Conservation (phyloP, 2,329 filamentous ascomycete species). For the Thermothelomyces thermophilus region DNA sequence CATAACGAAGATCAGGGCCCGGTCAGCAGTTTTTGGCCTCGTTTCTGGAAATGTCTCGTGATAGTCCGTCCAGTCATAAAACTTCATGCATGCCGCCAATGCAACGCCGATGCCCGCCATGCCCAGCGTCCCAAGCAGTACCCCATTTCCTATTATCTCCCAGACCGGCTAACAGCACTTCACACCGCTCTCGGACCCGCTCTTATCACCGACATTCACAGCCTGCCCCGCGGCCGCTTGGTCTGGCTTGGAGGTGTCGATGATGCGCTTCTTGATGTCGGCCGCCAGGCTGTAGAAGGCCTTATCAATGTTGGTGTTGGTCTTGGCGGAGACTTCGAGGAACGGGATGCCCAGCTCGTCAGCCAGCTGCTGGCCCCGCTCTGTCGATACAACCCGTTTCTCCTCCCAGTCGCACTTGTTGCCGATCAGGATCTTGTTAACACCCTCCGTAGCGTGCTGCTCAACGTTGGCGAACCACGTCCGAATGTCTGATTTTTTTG, state of each 20-base stretch:
- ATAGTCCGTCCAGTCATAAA: background rate
- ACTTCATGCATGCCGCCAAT: background rate
- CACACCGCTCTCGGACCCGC: constrained; percentile 50
- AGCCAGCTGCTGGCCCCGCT: constrained; percentile 86
- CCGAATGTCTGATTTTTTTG: constrained; percentile 80
- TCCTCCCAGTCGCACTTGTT: constrained; percentile 99
- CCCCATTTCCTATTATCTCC: too few relatives aligned
- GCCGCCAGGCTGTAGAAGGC: constrained; percentile 92
- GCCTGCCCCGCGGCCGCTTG: constrained; percentile 40
- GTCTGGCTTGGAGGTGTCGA: constrained; percentile 81
- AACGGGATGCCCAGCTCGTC: constrained; percentile 97
- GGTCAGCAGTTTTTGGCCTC: background rate
- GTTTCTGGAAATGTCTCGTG: background rate
- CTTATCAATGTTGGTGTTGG: constrained; percentile 99
- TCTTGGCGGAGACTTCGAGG: constrained; percentile 97
- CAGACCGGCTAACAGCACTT: constrained; percentile 64
- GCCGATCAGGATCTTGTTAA: constrained; percentile 99
- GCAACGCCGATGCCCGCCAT: background rate
- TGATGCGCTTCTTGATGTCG: constrained; percentile 97
- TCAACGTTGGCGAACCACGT: constrained; percentile 99
- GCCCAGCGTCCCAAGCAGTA: too few relatives aligned
- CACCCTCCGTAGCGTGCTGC: constrained; percentile 94
- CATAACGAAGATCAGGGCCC: background rate
- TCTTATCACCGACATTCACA: constrained; percentile 62
- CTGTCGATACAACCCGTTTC: constrained; percentile 88